Base-by-base conservation (phyloP, 768 basidiomycete species). In the Lactarius evosmus region DNA sequence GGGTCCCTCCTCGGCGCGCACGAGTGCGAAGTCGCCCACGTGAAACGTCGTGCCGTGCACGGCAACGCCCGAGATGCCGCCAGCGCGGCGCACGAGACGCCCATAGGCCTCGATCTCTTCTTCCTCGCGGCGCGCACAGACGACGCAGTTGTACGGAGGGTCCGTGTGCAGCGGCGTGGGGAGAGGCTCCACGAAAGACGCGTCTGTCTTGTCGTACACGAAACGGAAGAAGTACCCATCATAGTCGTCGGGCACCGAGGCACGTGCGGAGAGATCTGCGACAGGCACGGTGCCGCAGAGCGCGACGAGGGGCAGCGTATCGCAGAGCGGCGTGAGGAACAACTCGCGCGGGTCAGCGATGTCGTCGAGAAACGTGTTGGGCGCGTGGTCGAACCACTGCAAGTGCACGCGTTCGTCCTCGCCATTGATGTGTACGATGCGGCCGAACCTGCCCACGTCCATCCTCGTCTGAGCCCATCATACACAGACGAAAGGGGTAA, bases 301-400 rank as follows among this genome's bases (percentile, higher is more conserved):
- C 76, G 1, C 71, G 63, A 4, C 71, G 65, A 32, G 84, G 62
- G 4, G 73, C 64, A 17, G 81, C 69, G 11, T 76, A 78, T 66
- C 79, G 65, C 91, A 93, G 0, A 79, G 70, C 2, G 84, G 73
- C 32, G 80, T 79, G 5, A 88, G 72, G 70, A 87, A 91, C 0
- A 93, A 70, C 67, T 93, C 89, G 60, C 84, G 85, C 0, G 82
- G 76, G 61, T 87, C 75, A 0, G 80, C 82, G 16, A 91, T 72
- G 63, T 90, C 85, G 32, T 79, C 75, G 30, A 91, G 71, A n/a
- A 83, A 71, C 0, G 85, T 87, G 60, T 82, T 80, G 0, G 83
- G 82, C 0, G 84, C 82, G 69, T 93, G 91, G 58, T 88, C 82
- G 32, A 88, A 82, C 89, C 89, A 93, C 36, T 85, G 88, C 11